Evolutionary conservation across 257 asterid species (phyloP).

Genomic region (Nicotiana tomentosiformis): DNA sequence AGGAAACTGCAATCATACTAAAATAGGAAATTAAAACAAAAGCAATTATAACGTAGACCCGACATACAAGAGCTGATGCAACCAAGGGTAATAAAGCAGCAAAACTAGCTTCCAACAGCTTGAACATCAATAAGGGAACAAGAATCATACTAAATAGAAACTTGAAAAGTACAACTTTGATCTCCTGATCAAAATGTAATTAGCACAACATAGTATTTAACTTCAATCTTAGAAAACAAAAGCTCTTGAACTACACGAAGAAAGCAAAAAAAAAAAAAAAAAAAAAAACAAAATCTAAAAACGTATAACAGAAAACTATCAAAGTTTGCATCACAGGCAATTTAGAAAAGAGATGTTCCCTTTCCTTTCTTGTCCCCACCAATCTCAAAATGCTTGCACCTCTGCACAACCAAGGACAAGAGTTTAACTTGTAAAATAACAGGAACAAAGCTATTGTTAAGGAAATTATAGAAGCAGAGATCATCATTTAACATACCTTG

Average conservation of each 20-base stretch:
- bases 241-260: background rate
- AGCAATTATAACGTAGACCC: no score
- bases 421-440: no score
- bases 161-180: background rate
- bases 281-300: no score
- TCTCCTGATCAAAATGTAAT: background rate
- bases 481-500: background rate
- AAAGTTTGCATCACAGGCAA: background rate
- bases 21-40: no score
- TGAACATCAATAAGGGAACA: background rate
- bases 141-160: background rate
- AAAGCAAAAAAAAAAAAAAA: no score
- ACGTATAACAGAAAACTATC: background rate
- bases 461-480: background rate
- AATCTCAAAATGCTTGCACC: background rate
- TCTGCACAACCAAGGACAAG: background rate
- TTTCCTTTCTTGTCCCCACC: background rate
- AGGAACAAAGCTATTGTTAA: background rate
- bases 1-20: no score
- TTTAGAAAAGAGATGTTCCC: background rate
- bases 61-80: background rate
- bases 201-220: background rate
- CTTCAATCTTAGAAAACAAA: no score
- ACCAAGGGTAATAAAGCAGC: background rate
- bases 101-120: background rate